These are phyloP conservation scores for Homolaphlyctis polyrhiza DNA, from an alignment of 371 early-diverging fungal genomes.

Conservation along the genomic window DNA sequence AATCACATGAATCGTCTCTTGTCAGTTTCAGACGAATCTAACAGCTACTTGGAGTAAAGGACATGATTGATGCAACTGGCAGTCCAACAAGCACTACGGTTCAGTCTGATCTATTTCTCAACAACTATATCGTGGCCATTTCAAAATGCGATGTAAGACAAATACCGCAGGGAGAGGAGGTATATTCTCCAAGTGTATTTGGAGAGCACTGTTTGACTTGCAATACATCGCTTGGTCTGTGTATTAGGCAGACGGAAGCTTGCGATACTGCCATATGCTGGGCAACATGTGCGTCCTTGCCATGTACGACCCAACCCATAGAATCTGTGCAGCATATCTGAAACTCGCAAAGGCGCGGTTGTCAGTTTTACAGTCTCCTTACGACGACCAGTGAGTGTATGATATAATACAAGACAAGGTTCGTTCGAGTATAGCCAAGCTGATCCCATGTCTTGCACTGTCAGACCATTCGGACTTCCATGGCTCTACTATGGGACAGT, in stretches of 20 bases:
- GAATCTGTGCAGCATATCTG: constrained; percentile 26
- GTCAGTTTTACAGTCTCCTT: background rate
- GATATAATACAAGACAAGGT: too few species aligned
- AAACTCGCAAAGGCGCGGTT: constrained; percentile 4
- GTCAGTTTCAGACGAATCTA: too few species aligned
- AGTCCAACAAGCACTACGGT: constrained; percentile 11
- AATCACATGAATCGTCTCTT: too few species aligned
- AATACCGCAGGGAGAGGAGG: too few species aligned
- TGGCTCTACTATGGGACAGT: constrained; percentile 36
- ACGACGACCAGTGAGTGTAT: background rate
- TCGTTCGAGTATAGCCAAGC: background rate
- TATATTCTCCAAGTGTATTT: too few species aligned
- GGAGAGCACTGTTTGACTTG: too few species aligned
- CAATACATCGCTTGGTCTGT: too few species aligned
- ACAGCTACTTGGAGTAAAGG: constrained; percentile 7
- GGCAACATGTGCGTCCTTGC: constrained; percentile 42
- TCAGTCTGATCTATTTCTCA: constrained; percentile 33
- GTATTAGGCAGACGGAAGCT: constrained; percentile 25
- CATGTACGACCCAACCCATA: constrained; percentile 22
- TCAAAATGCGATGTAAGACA: constrained; percentile 22
- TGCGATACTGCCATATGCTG: constrained; percentile 29
- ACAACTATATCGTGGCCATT: constrained; percentile 15
- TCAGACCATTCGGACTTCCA: constrained; percentile 31
- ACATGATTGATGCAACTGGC: constrained; percentile 17
- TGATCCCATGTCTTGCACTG: background rate